phyloP scores from a whole-genome alignment of 2,329 filamentous ascomycete genomes.

The Escovopsis weberi region DNA sequence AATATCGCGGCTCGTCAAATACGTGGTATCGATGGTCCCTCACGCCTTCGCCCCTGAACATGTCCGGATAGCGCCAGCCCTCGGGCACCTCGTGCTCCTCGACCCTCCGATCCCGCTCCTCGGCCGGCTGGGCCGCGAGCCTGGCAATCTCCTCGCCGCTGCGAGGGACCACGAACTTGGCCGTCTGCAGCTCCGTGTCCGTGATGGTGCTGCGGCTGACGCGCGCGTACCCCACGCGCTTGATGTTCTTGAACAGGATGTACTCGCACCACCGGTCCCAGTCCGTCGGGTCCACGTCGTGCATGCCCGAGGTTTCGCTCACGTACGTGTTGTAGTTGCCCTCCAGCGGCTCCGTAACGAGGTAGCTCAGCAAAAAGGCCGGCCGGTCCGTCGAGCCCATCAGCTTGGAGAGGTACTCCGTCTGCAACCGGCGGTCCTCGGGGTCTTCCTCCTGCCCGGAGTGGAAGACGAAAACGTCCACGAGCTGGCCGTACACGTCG shows the following conservation, averaged over 20 bases:
- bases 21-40: slow-evolving; percentile 89
- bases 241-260: slow-evolving; percentile 83
- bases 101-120: slow-evolving; percentile 44
- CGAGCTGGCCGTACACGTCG: slow-evolving; percentile 74
- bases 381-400: slow-evolving; percentile 77
- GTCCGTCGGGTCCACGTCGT: slow-evolving; percentile 81
- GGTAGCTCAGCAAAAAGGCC: slow-evolving; percentile 74
- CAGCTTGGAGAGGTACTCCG: slow-evolving; percentile 68
- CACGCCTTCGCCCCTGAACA: slow-evolving; percentile 77
- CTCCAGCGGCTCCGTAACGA: slow-evolving; percentile 78
- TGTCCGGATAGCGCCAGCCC: slow-evolving; percentile 66
- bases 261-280: slow-evolving; percentile 99
- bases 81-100: slow-evolving; percentile 60
- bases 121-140: slow-evolving; percentile 26
- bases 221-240: slow-evolving; percentile 75
- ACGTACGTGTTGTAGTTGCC: slow-evolving; percentile 98
- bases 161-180: slow-evolving; percentile 74
- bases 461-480: slow-evolving; percentile 97
- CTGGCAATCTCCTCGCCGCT: slow-evolving; percentile 40
- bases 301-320: slow-evolving; percentile 74
- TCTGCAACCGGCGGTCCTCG: slow-evolving; percentile 78
- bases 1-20: slow-evolving; percentile 81
- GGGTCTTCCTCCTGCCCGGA: slow-evolving; percentile 95
- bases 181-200: slow-evolving; percentile 92
- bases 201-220: slow-evolving; percentile 85